Evolutionary conservation across 345 rosid genomes (phyloP).

Genomic region (Adansonia digitata): DNA sequence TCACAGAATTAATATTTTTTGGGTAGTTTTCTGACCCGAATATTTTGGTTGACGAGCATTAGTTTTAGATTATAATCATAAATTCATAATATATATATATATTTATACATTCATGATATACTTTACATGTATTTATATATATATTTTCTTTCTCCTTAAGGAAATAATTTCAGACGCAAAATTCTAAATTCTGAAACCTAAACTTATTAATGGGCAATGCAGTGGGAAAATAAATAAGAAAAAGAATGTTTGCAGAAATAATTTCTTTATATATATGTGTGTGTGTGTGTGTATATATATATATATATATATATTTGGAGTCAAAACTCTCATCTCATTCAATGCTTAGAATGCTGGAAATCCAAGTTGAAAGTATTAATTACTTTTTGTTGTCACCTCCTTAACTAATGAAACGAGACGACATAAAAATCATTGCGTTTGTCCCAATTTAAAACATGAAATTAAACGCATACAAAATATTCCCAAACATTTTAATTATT

Average conservation of each 20-base stretch:
- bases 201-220: neutral
- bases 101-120: neutral
- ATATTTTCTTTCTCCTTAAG: neutral
- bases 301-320: no score
- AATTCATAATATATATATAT: neutral
- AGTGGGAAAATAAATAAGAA: neutral
- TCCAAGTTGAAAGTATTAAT: neutral
- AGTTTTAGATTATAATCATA: neutral
- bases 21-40: neutral
- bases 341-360: neutral
- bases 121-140: no score
- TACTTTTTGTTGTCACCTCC: neutral
- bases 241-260: neutral
- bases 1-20: neutral
- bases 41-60: neutral
- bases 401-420: neutral
- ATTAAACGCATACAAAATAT: no score
- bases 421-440: neutral
- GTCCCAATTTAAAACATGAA: no score
- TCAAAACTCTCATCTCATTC: neutral
- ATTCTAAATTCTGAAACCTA: neutral
- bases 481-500: no score
- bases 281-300: no score
- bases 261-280: no score
- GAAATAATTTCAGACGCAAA: neutral